Base-by-base conservation (phyloP, 345 rosid species). In the Rhodamnia argentea region DNA sequence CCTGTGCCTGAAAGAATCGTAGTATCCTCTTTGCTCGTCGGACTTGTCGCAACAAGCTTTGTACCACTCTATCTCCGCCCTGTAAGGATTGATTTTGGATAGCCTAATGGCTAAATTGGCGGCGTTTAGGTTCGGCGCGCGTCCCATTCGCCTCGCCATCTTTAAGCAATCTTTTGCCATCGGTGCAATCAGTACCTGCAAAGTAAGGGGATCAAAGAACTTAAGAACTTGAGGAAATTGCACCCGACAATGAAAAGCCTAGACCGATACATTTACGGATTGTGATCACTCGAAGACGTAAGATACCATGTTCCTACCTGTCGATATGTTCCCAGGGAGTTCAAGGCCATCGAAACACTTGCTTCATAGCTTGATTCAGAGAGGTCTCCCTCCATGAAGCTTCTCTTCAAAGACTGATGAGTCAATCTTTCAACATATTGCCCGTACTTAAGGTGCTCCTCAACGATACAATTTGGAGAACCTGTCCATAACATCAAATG, bases 401-500 rank as follows among this genome's bases (percentile, higher is more conserved):
- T 92, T 88, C 91, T 93, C 37, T 23, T 89, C 82, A 93, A 87
- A 89, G 90, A 89, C 87, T 90, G 92, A 4, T 24, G 55, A 27
- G 93, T 91, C 11, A 93, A 87, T 54, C 74, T 90, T 10, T 58
- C 87, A 23, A 94, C 87, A 74, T 95, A 94, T 54, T 89, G 91
- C 62, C 92, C 95, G 64, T 97, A 97, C 84, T 87, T 90, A 76
- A 92, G 91, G 85, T 94, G 98, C 87, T 96, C 95, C 86, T 92
- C 93, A 3, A 89, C 83, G 90, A 92, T 75, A 42, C 83, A 83
- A 83, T 53, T 70, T 6, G 93, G 89, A 14, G 91, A 87, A 26
- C 87, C 85, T 1, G 82, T 86, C 42, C 50, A 42, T 37, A 94
- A 87, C 90, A 93, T 74, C 87, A 88, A 88, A 78, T 90, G 70